Conservation (phyloP, 2,329 filamentous ascomycete genomes). For the Leptographium wingfieldii region DNA sequence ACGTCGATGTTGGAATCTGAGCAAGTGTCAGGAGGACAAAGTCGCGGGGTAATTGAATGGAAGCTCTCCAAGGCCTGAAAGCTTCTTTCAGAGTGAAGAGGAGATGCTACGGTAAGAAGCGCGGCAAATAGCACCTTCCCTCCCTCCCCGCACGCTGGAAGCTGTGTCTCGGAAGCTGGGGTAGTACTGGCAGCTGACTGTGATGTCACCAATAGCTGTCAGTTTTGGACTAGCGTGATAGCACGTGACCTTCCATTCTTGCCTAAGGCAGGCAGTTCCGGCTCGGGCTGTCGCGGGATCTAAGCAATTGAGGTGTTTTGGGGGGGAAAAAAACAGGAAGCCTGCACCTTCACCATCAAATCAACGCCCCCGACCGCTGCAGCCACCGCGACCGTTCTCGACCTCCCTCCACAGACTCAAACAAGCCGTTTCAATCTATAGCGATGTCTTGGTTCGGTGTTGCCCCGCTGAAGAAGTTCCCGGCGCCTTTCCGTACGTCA, state of each 20-base stretch:
- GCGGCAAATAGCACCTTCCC: neutral
- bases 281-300: constrained; percentile 5
- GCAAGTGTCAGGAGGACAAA: neutral
- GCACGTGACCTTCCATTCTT: neutral
- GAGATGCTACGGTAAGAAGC: neutral
- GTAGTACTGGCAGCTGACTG: too few species aligned
- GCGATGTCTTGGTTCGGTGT: constrained; percentile 65
- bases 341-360: constrained; percentile 17
- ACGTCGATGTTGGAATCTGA: neutral
- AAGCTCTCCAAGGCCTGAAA: neutral
- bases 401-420: constrained; percentile 3
- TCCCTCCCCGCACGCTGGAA: neutral
- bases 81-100: too few species aligned
- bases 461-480: constrained; percentile 63
- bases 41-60: neutral
- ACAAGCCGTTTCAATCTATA: constrained; percentile 15
- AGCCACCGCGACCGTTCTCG: neutral
- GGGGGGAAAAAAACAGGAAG: constrained; percentile 5
- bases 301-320: neutral
- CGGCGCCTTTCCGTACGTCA: constrained; percentile 62
- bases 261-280: constrained; percentile 1
- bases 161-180: neutral
- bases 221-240: neutral
- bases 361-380: constrained; percentile 18
- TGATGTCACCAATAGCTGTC: neutral